Conservation (phyloP, 2,329 filamentous ascomycete species). For the Alternaria alternata region DNA sequence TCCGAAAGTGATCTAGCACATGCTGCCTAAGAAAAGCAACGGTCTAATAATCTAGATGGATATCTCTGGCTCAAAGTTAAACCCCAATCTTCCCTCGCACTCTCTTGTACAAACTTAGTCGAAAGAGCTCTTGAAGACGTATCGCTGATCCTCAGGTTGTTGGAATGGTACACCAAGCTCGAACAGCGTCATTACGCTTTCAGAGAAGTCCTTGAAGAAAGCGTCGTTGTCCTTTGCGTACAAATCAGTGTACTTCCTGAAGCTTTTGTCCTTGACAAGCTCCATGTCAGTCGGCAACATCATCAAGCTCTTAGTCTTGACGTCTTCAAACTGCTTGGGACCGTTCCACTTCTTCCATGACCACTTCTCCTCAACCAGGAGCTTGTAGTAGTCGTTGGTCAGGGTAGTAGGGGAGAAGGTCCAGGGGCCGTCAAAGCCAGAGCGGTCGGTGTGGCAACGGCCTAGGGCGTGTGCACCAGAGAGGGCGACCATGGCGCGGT, state of each 20-base stretch:
- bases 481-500: constrained; percentile 94
- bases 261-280: constrained; percentile 85
- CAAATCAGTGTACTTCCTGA: constrained; percentile 80
- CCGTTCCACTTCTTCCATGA: constrained; percentile 96
- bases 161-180: constrained; percentile 93
- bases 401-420: constrained; percentile 79
- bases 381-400: constrained; percentile 93
- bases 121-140: constrained; percentile 57
- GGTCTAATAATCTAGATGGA: constrained; percentile 41
- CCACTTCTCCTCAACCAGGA: constrained; percentile 94
- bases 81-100: constrained; percentile 7
- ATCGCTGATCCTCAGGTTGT: constrained; percentile 55
- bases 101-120: constrained; percentile 32
- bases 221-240: constrained; percentile 90
- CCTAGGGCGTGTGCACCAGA: constrained; percentile 83
- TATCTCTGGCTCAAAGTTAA: constrained; percentile 35
- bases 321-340: constrained; percentile 89
- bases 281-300: constrained; percentile 95
- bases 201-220: constrained; percentile 94
- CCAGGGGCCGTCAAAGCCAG: constrained; percentile 86
- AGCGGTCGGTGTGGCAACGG: constrained; percentile 88
- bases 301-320: constrained; percentile 87
- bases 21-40: constrained; percentile 14
- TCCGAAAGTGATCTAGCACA: background rate
- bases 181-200: constrained; percentile 81